Evolutionary conservation across 129 eudicot species (phyloP).

Genomic region (Centaurea solstitialis): DNA sequence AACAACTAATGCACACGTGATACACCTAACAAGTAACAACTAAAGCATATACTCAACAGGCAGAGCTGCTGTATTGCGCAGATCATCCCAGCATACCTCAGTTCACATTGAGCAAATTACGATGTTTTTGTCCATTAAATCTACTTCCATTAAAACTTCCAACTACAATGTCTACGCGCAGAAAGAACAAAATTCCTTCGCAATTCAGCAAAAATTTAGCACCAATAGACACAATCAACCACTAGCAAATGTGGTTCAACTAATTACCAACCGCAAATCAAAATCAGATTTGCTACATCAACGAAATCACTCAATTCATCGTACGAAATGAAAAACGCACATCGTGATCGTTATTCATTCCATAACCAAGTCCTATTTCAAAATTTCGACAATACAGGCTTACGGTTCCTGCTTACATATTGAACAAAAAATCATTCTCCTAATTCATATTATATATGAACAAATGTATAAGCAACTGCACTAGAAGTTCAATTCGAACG

Average conservation of each 20-base stretch:
- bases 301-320: not conserved
- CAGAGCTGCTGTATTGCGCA: not conserved
- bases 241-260: constrained; percentile 6
- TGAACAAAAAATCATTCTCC: not conserved
- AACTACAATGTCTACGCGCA: not conserved
- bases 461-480: constrained; percentile 15
- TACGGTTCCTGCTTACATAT: no score
- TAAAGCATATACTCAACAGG: not conserved
- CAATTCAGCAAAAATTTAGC: not conserved
- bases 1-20: not conserved
- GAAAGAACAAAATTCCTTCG: not conserved
- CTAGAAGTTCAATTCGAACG: not conserved
- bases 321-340: no score
- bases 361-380: not conserved
- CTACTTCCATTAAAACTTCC: not conserved
- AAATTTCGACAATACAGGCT: no score
- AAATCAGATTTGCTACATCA: not conserved
- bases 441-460: not conserved
- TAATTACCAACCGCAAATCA: constrained; percentile 5
- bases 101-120: not conserved
- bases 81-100: constrained; percentile 4
- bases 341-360: not conserved
- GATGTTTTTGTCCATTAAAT: not conserved
- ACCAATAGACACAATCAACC: constrained; percentile 10
- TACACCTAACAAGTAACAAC: not conserved